These are phyloP conservation scores for Penicillium robsamsonii DNA, from an alignment of 495 filamentous ascomycete genomes.

Conservation along the genomic window DNA sequence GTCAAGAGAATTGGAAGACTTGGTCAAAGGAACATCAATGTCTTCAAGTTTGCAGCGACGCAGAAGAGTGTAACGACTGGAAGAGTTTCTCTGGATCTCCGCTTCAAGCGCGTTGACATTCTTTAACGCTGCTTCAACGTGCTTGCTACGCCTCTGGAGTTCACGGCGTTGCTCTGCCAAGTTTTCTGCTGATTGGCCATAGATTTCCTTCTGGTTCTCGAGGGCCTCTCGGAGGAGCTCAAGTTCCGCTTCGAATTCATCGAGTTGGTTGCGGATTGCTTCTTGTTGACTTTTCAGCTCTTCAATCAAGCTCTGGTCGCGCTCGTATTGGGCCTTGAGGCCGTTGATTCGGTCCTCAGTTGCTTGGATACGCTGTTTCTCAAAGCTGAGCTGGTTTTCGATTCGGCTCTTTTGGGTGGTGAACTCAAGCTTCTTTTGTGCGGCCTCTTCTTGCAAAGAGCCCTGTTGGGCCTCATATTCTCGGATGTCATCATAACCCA, in stretches of 20 bases:
- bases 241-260: slow-evolving; percentile 70
- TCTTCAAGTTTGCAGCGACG: slow-evolving; percentile 92
- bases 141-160: slow-evolving; percentile 76
- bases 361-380: slow-evolving; percentile 63
- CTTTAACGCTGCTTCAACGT: slow-evolving; percentile 76
- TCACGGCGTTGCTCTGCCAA: slow-evolving; percentile 80
- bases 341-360: slow-evolving; percentile 67
- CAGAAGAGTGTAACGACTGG: slow-evolving; percentile 77
- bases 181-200: slow-evolving; percentile 67
- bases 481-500: slow-evolving; percentile 86
- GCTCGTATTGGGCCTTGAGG: slow-evolving; percentile 62
- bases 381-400: slow-evolving; percentile 75
- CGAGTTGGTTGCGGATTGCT: slow-evolving; percentile 67
- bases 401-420: slow-evolving; percentile 78
- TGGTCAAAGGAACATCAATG: slow-evolving; percentile 76
- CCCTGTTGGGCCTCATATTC: slow-evolving; percentile 93
- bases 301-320: slow-evolving; percentile 62
- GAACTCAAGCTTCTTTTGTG: slow-evolving; percentile 82
- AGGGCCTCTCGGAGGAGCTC: slow-evolving; percentile 72
- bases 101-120: slow-evolving; percentile 75
- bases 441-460: slow-evolving; percentile 80
- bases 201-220: slow-evolving; percentile 61
- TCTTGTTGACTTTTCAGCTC: slow-evolving; percentile 72
- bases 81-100: slow-evolving; percentile 77
- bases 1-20: slow-evolving; percentile 73